Evolutionary conservation across 768 basidiomycete genomes (phyloP).

Genomic region (Myochromella boudieri): DNA sequence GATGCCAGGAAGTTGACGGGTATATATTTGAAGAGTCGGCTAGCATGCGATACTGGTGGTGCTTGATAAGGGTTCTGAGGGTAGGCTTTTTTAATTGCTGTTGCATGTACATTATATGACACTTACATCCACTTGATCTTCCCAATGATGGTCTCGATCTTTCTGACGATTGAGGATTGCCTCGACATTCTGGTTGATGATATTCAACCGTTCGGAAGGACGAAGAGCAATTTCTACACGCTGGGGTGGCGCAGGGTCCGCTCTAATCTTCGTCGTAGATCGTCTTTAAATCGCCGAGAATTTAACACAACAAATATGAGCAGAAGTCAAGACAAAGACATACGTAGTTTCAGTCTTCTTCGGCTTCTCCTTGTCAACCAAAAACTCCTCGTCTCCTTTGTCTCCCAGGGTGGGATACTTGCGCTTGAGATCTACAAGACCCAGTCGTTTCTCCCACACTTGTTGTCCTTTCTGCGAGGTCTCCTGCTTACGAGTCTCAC

Average conservation of each 20-base stretch:
- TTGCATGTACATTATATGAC: background rate
- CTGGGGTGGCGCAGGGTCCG: conserved; percentile 42
- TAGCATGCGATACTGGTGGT: conserved; percentile 52
- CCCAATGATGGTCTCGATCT: conserved; percentile 80
- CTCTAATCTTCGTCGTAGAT: conserved; percentile 54
- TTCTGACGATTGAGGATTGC: conserved; percentile 60
- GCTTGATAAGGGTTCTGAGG: conserved; percentile 71
- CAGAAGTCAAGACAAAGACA: conserved; percentile 13
- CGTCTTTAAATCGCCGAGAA: conserved; percentile 35
- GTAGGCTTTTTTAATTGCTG: background rate
- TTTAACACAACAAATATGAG: conserved; percentile 1
- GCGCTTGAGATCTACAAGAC: conserved; percentile 77
- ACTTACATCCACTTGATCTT: conserved; percentile 81
- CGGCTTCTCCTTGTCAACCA: conserved; percentile 69
- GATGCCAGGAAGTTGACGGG: conserved; percentile 37
- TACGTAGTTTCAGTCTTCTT: conserved; percentile 55
- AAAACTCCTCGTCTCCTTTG: conserved; percentile 69
- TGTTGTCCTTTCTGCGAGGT: conserved; percentile 52
- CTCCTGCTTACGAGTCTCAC: conserved; percentile 79
- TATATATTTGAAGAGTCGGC: conserved; percentile 67
- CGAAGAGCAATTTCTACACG: conserved; percentile 53
- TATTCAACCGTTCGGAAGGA: conserved; percentile 64
- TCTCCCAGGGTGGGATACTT: conserved; percentile 60
- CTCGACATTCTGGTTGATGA: conserved; percentile 64
- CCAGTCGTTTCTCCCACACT: conserved; percentile 79